phyloP scores from a whole-genome alignment of 108 stramenopile species.

The Aurantiochytrium sp. region DNA sequence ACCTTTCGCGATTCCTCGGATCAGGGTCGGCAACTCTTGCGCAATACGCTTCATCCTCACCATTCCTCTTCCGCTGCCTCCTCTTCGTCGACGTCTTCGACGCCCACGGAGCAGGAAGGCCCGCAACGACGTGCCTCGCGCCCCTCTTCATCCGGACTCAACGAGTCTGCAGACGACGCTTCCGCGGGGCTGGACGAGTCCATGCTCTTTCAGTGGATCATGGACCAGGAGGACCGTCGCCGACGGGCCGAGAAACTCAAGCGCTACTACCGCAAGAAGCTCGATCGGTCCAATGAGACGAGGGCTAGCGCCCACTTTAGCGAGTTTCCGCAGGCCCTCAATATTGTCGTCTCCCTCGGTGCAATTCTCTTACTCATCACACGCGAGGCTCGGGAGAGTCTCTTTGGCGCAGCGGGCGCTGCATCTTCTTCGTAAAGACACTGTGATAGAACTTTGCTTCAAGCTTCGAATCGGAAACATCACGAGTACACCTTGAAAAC shows the following conservation, averaged over 20 bases:
- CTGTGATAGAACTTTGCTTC: too few relatives aligned
- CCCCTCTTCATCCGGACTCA: too few relatives aligned
- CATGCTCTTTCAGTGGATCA: not conserved
- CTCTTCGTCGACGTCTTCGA: too few relatives aligned
- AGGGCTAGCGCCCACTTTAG: not conserved
- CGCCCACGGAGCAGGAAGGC: too few relatives aligned
- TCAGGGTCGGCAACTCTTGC: not conserved
- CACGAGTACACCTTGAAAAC: too few relatives aligned
- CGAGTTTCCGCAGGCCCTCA: not conserved
- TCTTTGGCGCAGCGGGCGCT: not conserved
- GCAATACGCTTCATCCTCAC: not conserved
- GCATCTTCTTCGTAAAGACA: too few relatives aligned
- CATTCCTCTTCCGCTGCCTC: not conserved
- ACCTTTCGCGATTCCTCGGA: not conserved
- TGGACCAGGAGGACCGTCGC: not conserved
- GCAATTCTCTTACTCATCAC: not conserved
- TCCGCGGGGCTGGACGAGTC: not conserved
- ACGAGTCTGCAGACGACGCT: not conserved
- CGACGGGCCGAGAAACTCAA: not conserved
- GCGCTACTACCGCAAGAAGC: not conserved
- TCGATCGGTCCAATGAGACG: not conserved
- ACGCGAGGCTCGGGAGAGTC: not conserved
- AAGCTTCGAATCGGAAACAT: too few relatives aligned
- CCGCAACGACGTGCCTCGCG: too few relatives aligned
- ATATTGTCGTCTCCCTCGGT: not conserved